phyloP scores from a whole-genome alignment of 2,329 filamentous ascomycete genomes.

The Phaeosphaeriaceae sp. region DNA sequence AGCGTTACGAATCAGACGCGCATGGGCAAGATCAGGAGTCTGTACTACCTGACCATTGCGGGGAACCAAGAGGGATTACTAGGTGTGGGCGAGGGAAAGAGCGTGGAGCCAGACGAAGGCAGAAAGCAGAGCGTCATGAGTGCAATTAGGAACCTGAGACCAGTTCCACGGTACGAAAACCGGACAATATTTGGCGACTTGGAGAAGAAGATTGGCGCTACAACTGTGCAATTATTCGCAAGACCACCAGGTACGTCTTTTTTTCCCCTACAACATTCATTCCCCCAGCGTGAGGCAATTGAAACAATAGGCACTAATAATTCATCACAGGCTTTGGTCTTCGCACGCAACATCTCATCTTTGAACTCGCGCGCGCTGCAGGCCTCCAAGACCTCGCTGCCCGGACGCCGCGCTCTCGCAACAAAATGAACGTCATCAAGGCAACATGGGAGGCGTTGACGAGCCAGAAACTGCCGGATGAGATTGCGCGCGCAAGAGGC shows the following conservation, averaged over 20 bases:
- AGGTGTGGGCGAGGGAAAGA: constrained; percentile 90
- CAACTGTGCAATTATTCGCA: constrained; percentile 78
- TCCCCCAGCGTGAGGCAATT: too few species aligned
- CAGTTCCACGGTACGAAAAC: constrained; percentile 89
- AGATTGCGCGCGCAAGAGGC: constrained; percentile 85
- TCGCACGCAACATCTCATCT: constrained; percentile 88
- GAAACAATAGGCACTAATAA: background rate
- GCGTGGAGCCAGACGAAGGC: constrained; percentile 73
- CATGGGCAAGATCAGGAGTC: constrained; percentile 86
- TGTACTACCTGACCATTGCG: constrained; percentile 79
- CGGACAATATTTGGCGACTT: constrained; percentile 90
- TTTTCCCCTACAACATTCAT: background rate
- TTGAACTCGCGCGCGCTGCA: constrained; percentile 87
- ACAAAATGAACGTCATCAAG: constrained; percentile 98
- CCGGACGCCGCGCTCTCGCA: constrained; percentile 81
- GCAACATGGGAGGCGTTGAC: constrained; percentile 82
- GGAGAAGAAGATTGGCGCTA: constrained; percentile 84
- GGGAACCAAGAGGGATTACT: constrained; percentile 87
- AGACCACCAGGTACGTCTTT: constrained; percentile 80
- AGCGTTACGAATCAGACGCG: constrained; percentile 90
- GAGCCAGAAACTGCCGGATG: constrained; percentile 84
- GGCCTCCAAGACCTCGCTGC: constrained; percentile 89
- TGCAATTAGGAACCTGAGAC: constrained; percentile 90
- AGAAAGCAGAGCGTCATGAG: constrained; percentile 74
- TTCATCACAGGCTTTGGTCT: constrained; percentile 80